Conservation (phyloP, 2,329 filamentous ascomycete genomes). For the Aspergillus sp. region DNA sequence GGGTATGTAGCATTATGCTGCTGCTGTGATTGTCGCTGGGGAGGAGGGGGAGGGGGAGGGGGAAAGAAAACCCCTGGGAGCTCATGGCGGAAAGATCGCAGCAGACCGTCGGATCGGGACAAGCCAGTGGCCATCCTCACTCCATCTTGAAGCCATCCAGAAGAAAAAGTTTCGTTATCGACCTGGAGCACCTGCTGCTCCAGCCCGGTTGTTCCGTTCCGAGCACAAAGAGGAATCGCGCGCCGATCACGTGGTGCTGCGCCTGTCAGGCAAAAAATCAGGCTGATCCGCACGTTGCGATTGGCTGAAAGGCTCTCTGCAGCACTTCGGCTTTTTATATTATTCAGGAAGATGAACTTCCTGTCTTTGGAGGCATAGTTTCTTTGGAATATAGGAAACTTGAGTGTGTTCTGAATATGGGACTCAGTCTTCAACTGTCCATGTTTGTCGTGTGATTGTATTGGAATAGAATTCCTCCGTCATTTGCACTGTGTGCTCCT, state of each 20-base stretch:
- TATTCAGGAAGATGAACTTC: neutral
- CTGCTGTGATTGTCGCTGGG: conserved; percentile 16
- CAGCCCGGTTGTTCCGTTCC: conserved; percentile 18
- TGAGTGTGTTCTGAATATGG: conserved; percentile 10
- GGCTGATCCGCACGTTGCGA: conserved; percentile 13
- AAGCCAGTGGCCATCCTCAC: conserved; percentile 21
- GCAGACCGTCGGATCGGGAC: conserved; percentile 18
- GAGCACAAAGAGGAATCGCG: conserved; percentile 5
- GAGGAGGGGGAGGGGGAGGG: conserved; percentile 42
- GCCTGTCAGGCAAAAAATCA: conserved; percentile 2
- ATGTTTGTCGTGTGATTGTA: conserved; percentile 5
- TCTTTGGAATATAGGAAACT: no score
- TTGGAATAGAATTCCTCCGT: conserved; percentile 4
- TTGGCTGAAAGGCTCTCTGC: conserved; percentile 8
- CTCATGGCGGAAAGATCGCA: conserved; percentile 27
- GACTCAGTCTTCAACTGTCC: conserved; percentile 3
- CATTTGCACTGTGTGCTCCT: no score
- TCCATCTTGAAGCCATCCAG: conserved; percentile 11
- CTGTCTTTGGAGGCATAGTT: no score
- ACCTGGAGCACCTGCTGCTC: no score
- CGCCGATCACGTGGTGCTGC: conserved; percentile 9
- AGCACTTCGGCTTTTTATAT: neutral
- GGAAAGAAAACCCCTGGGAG: conserved; percentile 42
- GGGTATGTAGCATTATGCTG: conserved; percentile 13
- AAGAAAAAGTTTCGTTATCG: no score